These are phyloP conservation scores for Ophioceras dolichostomum DNA, from an alignment of 2,329 filamentous ascomycete genomes.

Conservation along the genomic window DNA sequence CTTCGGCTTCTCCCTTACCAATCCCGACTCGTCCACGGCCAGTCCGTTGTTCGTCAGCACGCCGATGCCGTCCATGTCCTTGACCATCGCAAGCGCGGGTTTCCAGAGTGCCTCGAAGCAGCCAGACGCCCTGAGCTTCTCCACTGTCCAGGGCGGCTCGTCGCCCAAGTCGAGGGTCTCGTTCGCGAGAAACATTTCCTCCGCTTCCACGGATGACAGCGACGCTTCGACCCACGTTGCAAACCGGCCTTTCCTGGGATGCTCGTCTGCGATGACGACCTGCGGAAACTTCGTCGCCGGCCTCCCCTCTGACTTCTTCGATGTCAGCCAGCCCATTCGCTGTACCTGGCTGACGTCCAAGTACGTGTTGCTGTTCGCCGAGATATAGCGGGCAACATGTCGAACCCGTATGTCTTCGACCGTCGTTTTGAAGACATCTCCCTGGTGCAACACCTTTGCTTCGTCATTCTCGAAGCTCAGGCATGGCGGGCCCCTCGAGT, in stretches of 20 bases:
- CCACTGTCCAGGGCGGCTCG: slow-evolving; percentile 11
- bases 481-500: neutral
- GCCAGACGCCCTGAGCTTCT: slow-evolving; percentile 6
- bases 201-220: slow-evolving; percentile 12
- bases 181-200: slow-evolving; percentile 14
- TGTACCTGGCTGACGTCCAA: slow-evolving; percentile 11
- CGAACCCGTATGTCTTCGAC: slow-evolving; percentile 4
- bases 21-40: neutral
- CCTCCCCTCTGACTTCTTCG: neutral
- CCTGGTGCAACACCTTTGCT: neutral
- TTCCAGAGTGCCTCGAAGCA: slow-evolving; percentile 10
- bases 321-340: neutral
- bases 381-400: slow-evolving; percentile 3
- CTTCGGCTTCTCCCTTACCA: too few species aligned
- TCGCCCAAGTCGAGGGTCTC: slow-evolving; percentile 11
- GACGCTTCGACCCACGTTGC: slow-evolving; percentile 17
- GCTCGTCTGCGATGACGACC: slow-evolving; percentile 4
- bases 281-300: slow-evolving; percentile 3
- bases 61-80: slow-evolving; percentile 17
- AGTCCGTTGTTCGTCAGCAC: slow-evolving; percentile 11
- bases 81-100: slow-evolving; percentile 15
- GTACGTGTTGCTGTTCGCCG: slow-evolving; percentile 7
- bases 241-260: slow-evolving; percentile 8
- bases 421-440: neutral
- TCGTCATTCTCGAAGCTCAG: neutral